Base-by-base conservation (phyloP, 495 filamentous ascomycete genomes). In the Xylaria palmicola region DNA sequence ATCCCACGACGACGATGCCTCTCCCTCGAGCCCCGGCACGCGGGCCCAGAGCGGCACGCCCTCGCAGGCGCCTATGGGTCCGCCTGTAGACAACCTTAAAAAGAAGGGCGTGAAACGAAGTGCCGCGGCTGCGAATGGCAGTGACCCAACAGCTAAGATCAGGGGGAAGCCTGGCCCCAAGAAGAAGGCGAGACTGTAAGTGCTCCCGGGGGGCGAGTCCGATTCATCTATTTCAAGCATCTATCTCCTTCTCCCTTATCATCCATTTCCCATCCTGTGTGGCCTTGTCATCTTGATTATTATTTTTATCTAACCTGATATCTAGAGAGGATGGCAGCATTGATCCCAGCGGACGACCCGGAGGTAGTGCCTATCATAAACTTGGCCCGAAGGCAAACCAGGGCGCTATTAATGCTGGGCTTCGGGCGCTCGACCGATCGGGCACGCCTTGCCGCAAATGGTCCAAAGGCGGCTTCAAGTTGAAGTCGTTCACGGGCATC, bases 321-420 rank as follows among this genome's bases (percentile, higher is more conserved):
- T 65, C 60, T 56, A 88, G 83, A 65, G 87, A 89, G 7, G 86
- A 88, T 58, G 84, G 85, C 56, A 78, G 77, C 30, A 73, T 80
- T 62, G 86, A 88, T 65, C 61, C 66, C 20, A 67, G 26, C 60
- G 65, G 69, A 36, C 64, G 68, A 49, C 63, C 69, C 50, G 74
- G 77, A 48, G 63, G 73, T 17, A 69, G 68, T 45, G 67, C 70
- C 13, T 72, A 82, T 41, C 90, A 91, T 68, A 95, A 94, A 72
- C 88, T 98, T 20, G 93, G 93, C 10, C 94, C 94, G 51, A 98
- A 98, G 77, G 93, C 94, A 43, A 98, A 98, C 75, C 91, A 94
- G 67, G 94, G 94, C 58, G 93, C 93, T 57, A 98, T 98, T 80
- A 98, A 98, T 70, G 94, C 95, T 50, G 90, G 91, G 55, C 86